Base-by-base conservation (phyloP, 2,329 filamentous ascomycete species). In the Fusarium ambrosium region DNA sequence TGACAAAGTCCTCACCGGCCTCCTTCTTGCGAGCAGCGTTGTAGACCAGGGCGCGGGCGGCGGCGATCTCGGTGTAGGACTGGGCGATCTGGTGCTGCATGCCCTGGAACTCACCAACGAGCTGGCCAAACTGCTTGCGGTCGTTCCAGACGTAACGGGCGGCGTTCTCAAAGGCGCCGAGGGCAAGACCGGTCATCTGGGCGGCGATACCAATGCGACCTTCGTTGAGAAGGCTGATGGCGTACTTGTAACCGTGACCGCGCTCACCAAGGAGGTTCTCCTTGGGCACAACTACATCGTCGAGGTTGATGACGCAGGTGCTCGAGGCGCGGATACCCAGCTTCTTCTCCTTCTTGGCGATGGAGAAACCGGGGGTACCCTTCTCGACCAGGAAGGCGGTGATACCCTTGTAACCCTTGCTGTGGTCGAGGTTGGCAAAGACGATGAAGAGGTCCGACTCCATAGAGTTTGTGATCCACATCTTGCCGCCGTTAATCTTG, bases 281-380 rank as follows among this genome's bases (percentile, higher is more conserved):
- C 84, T 92, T 92, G 71, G 97, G 95, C 43, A 99, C 90, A 80
- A 96, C 91, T 62, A 98, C 95, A 80, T 99, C 97, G 85, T 99
- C 97, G 79, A 99, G 97, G 89, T 94, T 98, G 83, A 99, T 89
- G 73, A 98, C 96, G 85, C 97, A 99, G 36, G 97, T 99, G 86
- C 94, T 97, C 86, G 94, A 97, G 64, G 97, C 97, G 81, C 91
- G 93, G 86, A 99, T 99, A 69, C 97, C 97, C 59, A 99, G 92
- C 89, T 99, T 99, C 93, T 98, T 98, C 89, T 99, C 97, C 89
- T 99, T 99, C 91, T 99, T 99, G 45, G 97, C 95, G 80, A 99
- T 97, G 71, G 91, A 92, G 88, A 99, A 98, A 37, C 97, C 97
- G 65, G 93, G 92, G 60, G 91, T 94, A 80, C 89, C 92, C 88